Evolutionary conservation across 176 grass and related monocot species (phyloP), one percentile per base, ranked within the genome.

Genomic region (Aegilops bicornis): DNA sequence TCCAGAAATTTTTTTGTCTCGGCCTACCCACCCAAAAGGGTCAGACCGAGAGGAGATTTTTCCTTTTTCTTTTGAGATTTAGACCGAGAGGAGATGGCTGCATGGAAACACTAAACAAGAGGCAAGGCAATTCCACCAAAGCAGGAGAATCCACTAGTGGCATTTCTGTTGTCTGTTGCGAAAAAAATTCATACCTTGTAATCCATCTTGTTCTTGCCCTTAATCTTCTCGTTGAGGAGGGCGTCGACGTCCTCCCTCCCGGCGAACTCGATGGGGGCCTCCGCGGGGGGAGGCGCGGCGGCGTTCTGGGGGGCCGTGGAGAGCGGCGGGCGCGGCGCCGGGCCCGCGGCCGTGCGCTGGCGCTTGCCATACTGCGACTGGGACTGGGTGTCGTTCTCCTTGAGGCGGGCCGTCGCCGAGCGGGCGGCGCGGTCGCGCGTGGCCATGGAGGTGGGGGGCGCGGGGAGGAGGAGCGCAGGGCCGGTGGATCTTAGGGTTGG

Each of bases 191-290:
- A 52, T 76, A 95, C 93, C 89, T 92, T 95, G 91, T 20, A 95
- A 74, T 95, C 93, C 78, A 86, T 90, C 88, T 92, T 95, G 77
- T 87, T 90, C 86, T 90, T 95, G 20, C 93, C 88, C 84, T 95
- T 95, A 88, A 95, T 95, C 86, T 95, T 95, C 91, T 95, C 93
- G 29, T 54, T 84, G 80, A 95, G 80, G 16, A 95, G 88, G 12
- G 64, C 32, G 10, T 95, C 91, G 12, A 95, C 93, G 20, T 92
- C 93, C 3, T 83, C 93, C 86, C 93, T 89, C 4, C 84, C 85
- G 1, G 24, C 1, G 77, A 95, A 92, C 30, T 91, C 91, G 36
- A 95, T 67, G 76, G 84, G 78, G 32, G 40, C 70, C 25, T 92
- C 90, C 3, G 72, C 29, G 43, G 45, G 12, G 29, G 61, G 7